Conservation (phyloP, 2,329 filamentous ascomycete genomes). For the Berkeleyomyces basicola region DNA sequence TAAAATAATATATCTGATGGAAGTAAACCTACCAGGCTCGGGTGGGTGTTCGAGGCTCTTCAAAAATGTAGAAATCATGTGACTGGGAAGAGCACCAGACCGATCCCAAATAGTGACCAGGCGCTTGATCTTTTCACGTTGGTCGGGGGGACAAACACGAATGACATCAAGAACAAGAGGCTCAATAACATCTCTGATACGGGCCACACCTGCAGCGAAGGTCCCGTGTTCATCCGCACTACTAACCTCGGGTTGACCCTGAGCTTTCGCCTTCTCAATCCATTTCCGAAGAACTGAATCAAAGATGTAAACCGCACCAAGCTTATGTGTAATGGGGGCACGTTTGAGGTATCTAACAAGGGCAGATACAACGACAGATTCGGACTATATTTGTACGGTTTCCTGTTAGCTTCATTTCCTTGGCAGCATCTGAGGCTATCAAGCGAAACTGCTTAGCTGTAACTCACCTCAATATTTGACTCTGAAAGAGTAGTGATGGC, state of each 20-base stretch:
- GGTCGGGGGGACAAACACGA: conserved; percentile 71
- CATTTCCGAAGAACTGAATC: conserved; percentile 98
- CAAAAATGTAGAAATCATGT: conserved; percentile 70
- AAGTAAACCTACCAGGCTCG: conserved; percentile 44
- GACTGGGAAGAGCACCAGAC: conserved; percentile 69
- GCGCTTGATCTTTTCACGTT: conserved; percentile 92
- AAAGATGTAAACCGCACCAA: conserved; percentile 99
- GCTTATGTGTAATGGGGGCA: conserved; percentile 83
- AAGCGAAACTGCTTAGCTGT: neutral
- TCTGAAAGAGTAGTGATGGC: conserved; percentile 77
- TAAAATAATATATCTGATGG: neutral
- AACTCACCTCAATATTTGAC: conserved; percentile 68
- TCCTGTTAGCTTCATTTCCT: neutral
- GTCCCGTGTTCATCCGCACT: conserved; percentile 68
- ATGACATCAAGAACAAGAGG: conserved; percentile 92
- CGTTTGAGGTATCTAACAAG: conserved; percentile 75
- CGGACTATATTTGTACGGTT: conserved; percentile 46
- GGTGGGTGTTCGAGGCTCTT: conserved; percentile 51
- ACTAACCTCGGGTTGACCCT: conserved; percentile 66
- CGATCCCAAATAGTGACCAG: conserved; percentile 97
- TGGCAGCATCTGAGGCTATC: neutral
- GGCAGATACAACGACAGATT: conserved; percentile 63
- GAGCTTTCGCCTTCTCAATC: conserved; percentile 84
- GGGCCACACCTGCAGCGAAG: conserved; percentile 85
- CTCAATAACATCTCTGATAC: conserved; percentile 88